Evolutionary conservation across 805 yeast genomes (phyloP).

Genomic region (Ogataea thermomethanolica): DNA sequence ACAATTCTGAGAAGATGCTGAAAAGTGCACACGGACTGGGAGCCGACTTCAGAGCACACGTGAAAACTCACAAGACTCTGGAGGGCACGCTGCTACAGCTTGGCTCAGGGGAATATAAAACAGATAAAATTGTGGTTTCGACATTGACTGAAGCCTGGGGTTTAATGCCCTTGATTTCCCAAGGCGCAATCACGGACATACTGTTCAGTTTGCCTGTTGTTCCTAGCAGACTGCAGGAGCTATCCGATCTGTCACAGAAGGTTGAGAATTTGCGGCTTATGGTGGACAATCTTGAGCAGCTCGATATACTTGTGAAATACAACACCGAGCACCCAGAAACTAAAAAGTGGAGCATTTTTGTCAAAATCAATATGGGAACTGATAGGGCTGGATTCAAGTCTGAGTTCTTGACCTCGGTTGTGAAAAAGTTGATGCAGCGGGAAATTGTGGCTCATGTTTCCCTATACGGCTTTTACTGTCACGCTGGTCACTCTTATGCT

Average conservation of each 20-base stretch:
- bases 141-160: slow-evolving; percentile 67
- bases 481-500: slow-evolving; percentile 73
- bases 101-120: slow-evolving; percentile 40
- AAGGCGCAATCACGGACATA: slow-evolving; percentile 40
- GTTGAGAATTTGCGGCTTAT: slow-evolving; percentile 50
- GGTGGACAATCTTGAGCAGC: slow-evolving; percentile 59
- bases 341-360: slow-evolving; percentile 57
- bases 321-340: slow-evolving; percentile 23
- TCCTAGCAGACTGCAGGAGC: slow-evolving; percentile 44
- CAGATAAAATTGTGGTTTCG: slow-evolving; percentile 58
- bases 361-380: slow-evolving; percentile 71
- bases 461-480: slow-evolving; percentile 69
- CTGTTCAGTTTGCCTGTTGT: slow-evolving; percentile 59
- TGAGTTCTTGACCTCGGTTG: slow-evolving; percentile 34
- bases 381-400: slow-evolving; percentile 57
- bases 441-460: slow-evolving; percentile 34
- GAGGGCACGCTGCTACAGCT: slow-evolving; percentile 58
- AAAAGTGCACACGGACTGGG: slow-evolving; percentile 37
- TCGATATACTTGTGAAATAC: slow-evolving; percentile 43
- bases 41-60: slow-evolving; percentile 60
- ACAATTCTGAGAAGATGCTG: slow-evolving; percentile 51
- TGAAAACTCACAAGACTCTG: slow-evolving; percentile 69
- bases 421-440: slow-evolving; percentile 30
- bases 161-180: slow-evolving; percentile 33
- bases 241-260: slow-evolving; percentile 39